These are phyloP conservation scores for Penicillium griseofulvum DNA, from an alignment of 2,329 filamentous ascomycete species.

Conservation along the genomic window DNA sequence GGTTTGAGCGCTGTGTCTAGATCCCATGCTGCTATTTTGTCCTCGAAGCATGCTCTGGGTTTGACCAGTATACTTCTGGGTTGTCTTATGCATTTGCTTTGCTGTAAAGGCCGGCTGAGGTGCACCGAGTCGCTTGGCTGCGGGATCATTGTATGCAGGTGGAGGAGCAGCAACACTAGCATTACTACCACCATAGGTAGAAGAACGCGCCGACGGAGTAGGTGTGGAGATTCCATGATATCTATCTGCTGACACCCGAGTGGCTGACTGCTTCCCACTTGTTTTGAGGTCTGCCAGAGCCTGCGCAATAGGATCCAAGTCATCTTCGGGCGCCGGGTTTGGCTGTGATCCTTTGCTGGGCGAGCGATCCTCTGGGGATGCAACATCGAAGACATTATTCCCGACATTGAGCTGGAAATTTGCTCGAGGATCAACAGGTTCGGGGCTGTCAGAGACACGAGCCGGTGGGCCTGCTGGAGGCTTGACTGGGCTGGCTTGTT, in stretches of 20 bases:
- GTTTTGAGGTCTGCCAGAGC: conserved; percentile 91
- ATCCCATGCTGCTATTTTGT: conserved; percentile 33
- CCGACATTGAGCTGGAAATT: conserved; percentile 92
- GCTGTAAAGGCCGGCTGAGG: conserved; percentile 90
- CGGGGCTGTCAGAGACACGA: conserved; percentile 61
- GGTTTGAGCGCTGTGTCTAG: conserved; percentile 54
- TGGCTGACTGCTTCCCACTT: conserved; percentile 74
- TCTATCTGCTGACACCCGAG: conserved; percentile 88
- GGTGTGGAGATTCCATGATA: conserved; percentile 93
- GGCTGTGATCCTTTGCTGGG: conserved; percentile 41
- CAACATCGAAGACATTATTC: conserved; percentile 93
- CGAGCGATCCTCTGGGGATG: conserved; percentile 66
- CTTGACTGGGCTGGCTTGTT: conserved; percentile 44
- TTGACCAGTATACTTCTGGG: conserved; percentile 81
- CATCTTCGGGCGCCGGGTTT: conserved; percentile 52
- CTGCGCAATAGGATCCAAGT: conserved; percentile 82
- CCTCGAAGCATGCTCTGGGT: conserved; percentile 71
- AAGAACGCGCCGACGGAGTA: conserved; percentile 50
- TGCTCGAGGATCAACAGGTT: conserved; percentile 85
- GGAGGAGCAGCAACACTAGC: conserved; percentile 68
- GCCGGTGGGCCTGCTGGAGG: conserved; percentile 31
- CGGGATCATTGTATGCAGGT: conserved; percentile 75
- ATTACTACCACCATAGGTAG: conserved; percentile 32
- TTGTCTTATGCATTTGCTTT: conserved; percentile 92
- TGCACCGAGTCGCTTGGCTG: conserved; percentile 76